Conservation (phyloP, 2,329 filamentous ascomycete species). For the Aulographum hederae region DNA sequence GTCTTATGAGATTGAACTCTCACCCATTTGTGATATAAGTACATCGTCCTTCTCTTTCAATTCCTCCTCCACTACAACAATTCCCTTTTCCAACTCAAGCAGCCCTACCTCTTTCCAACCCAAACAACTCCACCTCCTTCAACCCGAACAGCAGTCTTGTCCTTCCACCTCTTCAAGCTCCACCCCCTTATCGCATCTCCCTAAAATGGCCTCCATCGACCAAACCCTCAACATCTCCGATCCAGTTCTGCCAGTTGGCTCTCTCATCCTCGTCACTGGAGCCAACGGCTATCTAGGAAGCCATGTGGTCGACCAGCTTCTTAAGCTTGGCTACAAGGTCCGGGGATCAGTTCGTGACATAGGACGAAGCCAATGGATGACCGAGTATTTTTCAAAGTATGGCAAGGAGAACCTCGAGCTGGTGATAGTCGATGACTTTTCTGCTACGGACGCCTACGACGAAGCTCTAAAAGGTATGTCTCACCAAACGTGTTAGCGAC, state of each 20-base stretch:
- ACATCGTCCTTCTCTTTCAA: too few species aligned
- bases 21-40: too few species aligned
- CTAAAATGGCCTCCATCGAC: too few species aligned
- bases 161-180: too few species aligned
- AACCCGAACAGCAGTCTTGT: too few species aligned
- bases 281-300: conserved; percentile 17
- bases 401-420: conserved; percentile 11
- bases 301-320: conserved; percentile 14
- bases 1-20: too few species aligned
- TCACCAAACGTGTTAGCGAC: not conserved
- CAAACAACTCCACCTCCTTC: too few species aligned
- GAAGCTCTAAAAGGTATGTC: conserved; percentile 18
- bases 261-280: conserved; percentile 16
- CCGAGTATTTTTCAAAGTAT: conserved; percentile 13
- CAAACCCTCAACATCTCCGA: too few species aligned
- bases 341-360: conserved; percentile 15
- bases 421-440: conserved; percentile 13
- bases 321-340: conserved; percentile 15
- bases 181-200: too few species aligned
- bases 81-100: too few species aligned
- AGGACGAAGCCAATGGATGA: conserved; percentile 13
- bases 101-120: too few species aligned
- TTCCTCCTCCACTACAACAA: too few species aligned
- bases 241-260: conserved; percentile 8
- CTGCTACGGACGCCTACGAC: conserved; percentile 15